phyloP scores from a whole-genome alignment of 352 stramenopile genomes.

The Globisporangium polare region DNA sequence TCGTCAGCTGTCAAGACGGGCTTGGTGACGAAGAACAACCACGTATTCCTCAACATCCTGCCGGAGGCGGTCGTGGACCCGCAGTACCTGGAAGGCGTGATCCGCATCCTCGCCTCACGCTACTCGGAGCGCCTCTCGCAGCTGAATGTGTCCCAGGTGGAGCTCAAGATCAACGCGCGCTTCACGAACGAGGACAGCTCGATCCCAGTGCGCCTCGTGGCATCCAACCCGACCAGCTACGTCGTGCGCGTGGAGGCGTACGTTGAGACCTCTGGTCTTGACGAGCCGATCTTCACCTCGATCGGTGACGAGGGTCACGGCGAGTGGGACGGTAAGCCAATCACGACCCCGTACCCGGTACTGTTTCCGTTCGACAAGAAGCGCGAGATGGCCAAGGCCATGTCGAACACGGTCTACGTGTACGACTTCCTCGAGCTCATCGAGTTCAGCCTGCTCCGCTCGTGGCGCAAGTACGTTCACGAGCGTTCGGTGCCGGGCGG shows the following conservation, averaged over 20 bases:
- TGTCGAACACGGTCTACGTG: slow-evolving; percentile 98
- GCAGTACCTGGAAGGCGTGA: slow-evolving; percentile 95
- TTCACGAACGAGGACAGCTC: slow-evolving; percentile 91
- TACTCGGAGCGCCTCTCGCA: slow-evolving; percentile 89
- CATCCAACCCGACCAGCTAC: slow-evolving; percentile 97
- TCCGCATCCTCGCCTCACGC: slow-evolving; percentile 85
- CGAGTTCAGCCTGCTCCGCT: slow-evolving; percentile 93
- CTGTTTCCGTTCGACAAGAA: slow-evolving; percentile 95
- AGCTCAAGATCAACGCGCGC: slow-evolving; percentile 95
- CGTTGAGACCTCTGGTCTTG: slow-evolving; percentile 91
- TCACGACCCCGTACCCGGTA: slow-evolving; percentile 97
- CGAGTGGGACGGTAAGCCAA: slow-evolving; percentile 93
- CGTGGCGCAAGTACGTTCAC: slow-evolving; percentile 91
- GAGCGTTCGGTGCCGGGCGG: slow-evolving; percentile 63
- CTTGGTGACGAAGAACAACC: slow-evolving; percentile 93
- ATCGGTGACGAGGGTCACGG: slow-evolving; percentile 85
- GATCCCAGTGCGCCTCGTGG: slow-evolving; percentile 95
- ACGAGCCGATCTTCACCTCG: slow-evolving; percentile 88
- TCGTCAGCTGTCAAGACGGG: slow-evolving; percentile 87
- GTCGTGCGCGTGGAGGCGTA: slow-evolving; percentile 99
- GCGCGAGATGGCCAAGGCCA: slow-evolving; percentile 87
- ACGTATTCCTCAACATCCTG: slow-evolving; percentile 99
- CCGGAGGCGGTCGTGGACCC: slow-evolving; percentile 93
- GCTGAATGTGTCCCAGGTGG: slow-evolving; percentile 94
- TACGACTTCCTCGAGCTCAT: slow-evolving; percentile 99